Evolutionary conservation across 2,329 filamentous ascomycete species (phyloP), one percentile per base, ranked within the genome.

Genomic region (Aureobasidium sp.): DNA sequence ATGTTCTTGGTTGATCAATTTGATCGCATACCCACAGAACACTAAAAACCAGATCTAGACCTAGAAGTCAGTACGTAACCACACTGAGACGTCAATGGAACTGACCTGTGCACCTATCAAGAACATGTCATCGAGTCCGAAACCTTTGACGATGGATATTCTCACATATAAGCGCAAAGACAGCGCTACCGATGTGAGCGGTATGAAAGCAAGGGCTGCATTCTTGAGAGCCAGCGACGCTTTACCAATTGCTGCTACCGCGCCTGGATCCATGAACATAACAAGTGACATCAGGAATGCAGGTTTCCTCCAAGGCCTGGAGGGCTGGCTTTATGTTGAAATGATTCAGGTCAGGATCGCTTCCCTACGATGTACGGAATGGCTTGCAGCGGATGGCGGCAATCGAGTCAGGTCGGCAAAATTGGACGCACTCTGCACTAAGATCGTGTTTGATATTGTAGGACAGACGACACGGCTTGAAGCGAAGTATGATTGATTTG

Each of bases 81-180:
- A 36, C 26, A 15, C 2, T 23, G 15, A 9, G 17, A 32, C 3
- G 34, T 3, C 34, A 6, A 23, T 3, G 15, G 10, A 5, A 57
- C 53, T 20, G 10, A 60, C 57, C 36, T 51, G 46, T 34, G 57
- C 44, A 9, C 50, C n/a, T 13, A 60, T 39, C 46, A 60, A 34
- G 10, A 32, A 29, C 12, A 51, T 15, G 7, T 60, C 57, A 51
- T 60, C 57, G 3, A 39, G 7, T 13, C 57, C 57, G 17, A 60
- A 60, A 3, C 57, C 57, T 15, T 46, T 47, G 17, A 60, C 57
- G 6, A 60, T 42, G 23, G 20, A 42, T 17, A 42, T 7, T 9
- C 57, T 27, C 36, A 42, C 44, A 26, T 60, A 60, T 5, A 60
- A 42, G 12, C 57, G 57, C 17, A 60, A 29, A 4, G 34, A 39